These are phyloP conservation scores for Barnettozyma sp. DNA, from an alignment of 805 yeast genomes.

Conservation along the genomic window DNA sequence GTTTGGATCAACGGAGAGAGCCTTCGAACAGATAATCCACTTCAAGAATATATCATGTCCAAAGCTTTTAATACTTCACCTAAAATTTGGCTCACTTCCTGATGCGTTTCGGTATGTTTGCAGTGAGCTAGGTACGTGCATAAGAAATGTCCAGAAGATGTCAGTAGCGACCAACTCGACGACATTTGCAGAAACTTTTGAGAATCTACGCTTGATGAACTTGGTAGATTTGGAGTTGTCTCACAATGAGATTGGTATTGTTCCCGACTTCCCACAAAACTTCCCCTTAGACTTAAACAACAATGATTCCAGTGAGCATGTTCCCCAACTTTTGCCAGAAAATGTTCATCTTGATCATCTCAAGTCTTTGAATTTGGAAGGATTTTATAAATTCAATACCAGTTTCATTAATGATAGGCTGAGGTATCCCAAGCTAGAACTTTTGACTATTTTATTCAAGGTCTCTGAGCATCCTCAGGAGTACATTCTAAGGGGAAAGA, in stretches of 20 bases:
- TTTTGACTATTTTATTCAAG: constrained; percentile 3
- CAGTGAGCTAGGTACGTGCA: not conserved
- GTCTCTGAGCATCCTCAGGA: constrained; percentile 8
- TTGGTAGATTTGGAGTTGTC: constrained; percentile 5
- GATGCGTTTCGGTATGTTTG: constrained; percentile 5
- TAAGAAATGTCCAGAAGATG: constrained; percentile 1
- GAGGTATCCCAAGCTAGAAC: constrained; percentile 9
- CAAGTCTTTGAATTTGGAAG: constrained; percentile 4
- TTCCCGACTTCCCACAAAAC: constrained; percentile 1
- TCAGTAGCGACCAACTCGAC: constrained; percentile 1
- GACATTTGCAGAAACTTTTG: constrained; percentile 4
- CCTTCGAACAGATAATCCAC: constrained; percentile 11
- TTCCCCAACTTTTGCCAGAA: not conserved
- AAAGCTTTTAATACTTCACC: not conserved
- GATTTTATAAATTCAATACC: constrained; percentile 14
- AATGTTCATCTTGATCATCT: constrained; percentile 10
- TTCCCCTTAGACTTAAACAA: not conserved
- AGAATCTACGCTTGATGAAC: constrained; percentile 4
- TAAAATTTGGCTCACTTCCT: constrained; percentile 5
- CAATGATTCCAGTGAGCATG: not conserved
- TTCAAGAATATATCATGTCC: constrained; percentile 11
- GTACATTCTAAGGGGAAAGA: constrained; percentile 5
- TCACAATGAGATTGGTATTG: constrained; percentile 4
- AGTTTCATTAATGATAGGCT: constrained; percentile 4
- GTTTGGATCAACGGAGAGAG: constrained; percentile 18